A percentile compares a stretch with the other conserved stretches of the same genome.
phyloP scores from a whole-genome alignment of 805 yeast genomes.

The Torulaspora microellipsoides region DNA sequence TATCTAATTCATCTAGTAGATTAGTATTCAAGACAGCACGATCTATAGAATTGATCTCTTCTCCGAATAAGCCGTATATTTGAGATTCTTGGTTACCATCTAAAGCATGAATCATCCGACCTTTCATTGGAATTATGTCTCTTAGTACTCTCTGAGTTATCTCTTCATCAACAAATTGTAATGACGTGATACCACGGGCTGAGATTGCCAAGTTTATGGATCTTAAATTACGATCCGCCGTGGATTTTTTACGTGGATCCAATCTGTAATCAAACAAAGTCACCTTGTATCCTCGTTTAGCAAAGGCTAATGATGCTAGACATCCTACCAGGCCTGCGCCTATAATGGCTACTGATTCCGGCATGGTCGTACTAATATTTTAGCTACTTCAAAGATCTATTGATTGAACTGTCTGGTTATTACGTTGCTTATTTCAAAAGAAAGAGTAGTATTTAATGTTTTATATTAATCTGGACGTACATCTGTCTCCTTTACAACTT shows the following conservation, averaged over 20 bases:
- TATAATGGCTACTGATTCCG: slow-evolving; percentile 49
- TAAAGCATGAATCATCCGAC: slow-evolving; percentile 80
- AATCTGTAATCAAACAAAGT: slow-evolving; percentile 64
- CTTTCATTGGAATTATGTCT: slow-evolving; percentile 77
- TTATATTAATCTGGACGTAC: too few relatives aligned
- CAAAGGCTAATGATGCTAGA: slow-evolving; percentile 74
- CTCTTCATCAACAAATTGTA: slow-evolving; percentile 54
- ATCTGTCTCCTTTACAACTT: too few relatives aligned
- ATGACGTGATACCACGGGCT: slow-evolving; percentile 71
- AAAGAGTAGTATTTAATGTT: too few relatives aligned
- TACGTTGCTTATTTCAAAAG: too few relatives aligned
- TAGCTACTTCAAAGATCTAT: too few relatives aligned
- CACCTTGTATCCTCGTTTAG: slow-evolving; percentile 66
- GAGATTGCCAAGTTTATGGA: slow-evolving; percentile 89
- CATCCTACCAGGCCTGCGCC: slow-evolving; percentile 94
- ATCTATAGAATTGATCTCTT: slow-evolving; percentile 80
- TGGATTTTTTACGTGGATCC: slow-evolving; percentile 51
- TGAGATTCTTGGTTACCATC: slow-evolving; percentile 64
- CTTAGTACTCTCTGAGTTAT: slow-evolving; percentile 53
- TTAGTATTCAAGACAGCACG: slow-evolving; percentile 62
- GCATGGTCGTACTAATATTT: slow-evolving; percentile 4
- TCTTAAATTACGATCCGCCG: slow-evolving; percentile 41
- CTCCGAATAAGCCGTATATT: slow-evolving; percentile 75
- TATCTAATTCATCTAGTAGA: slow-evolving; percentile 59
- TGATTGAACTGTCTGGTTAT: too few relatives aligned